Base-by-base conservation (phyloP, 371 early-diverging fungal genomes). In the Zychaea mexicana region DNA sequence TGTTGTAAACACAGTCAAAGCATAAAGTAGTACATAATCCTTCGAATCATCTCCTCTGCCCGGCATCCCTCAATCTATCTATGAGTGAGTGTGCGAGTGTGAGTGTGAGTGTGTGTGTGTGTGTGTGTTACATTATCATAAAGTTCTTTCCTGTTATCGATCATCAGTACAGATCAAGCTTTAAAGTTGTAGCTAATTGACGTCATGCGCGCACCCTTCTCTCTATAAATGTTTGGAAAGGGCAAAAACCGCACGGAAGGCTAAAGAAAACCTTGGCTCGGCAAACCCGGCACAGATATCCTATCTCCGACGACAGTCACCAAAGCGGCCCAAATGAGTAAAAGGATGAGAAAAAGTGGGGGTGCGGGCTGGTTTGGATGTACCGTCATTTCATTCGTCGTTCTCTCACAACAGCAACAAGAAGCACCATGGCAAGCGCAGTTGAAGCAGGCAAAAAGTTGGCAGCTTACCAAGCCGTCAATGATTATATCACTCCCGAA, bases 401-500 rank as follows among this genome's bases (percentile, higher is more conserved):
- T 33, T 36, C 56, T 59, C 17, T 59, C 61, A 49, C 33, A 33
- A 58, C n/a, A n/a, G n/a, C n/a, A n/a, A n/a, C n/a, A n/a, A n/a
- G n/a, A n/a, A n/a, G n/a, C n/a, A n/a, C 52, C 32, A 61, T 66
- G 61, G 32, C 54, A 45, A 31, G 49, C 24, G 62, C 67, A 22
- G 55, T 67, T 38, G 64, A 64, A 58, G 22, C 30, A 21, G 88
- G 93, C 21, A 96, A 96, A 75, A 75, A 83, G 59, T 78, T 81
- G 52, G 96, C 96, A 2, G 94, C 93, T 8, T 86, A 81, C 74
- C 79, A 83, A 26, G 95, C 96, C 10, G 91, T 95, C 4, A 88
- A 92, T 57, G 86, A 92, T 47, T 82, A 92, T 55, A 83, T 95
- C 61, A 65, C 71, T 27, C 65, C 84, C 0, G 68, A 69, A 0